Conservation (phyloP, 2,329 filamentous ascomycete species). For the Exophiala aquamarina region DNA sequence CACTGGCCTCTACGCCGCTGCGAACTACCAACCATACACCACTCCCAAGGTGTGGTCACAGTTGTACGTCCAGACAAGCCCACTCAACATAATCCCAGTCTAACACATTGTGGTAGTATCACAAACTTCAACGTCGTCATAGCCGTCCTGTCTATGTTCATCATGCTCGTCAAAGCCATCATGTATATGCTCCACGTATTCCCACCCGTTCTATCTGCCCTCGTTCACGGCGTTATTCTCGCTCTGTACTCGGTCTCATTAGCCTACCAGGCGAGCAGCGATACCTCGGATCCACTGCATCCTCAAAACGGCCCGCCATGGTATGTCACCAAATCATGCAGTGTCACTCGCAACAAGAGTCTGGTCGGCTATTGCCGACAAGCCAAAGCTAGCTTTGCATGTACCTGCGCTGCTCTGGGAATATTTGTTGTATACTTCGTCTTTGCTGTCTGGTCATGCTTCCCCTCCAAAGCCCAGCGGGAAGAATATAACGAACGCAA, state of each 20-base stretch:
- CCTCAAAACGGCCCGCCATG: slow-evolving; percentile 58
- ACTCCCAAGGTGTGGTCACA: slow-evolving; percentile 60
- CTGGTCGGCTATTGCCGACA: slow-evolving; percentile 59
- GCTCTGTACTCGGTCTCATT: slow-evolving; percentile 57
- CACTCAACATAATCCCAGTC: slow-evolving; percentile 11
- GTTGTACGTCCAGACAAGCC: slow-evolving; percentile 46
- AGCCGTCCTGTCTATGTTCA: slow-evolving; percentile 60
- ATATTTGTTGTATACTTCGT: slow-evolving; percentile 25
- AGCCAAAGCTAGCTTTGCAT: slow-evolving; percentile 58
- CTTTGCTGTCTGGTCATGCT: slow-evolving; percentile 25
- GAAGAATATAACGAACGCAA: slow-evolving; percentile 36
- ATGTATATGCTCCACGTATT: slow-evolving; percentile 59
- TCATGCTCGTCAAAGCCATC: slow-evolving; percentile 58
- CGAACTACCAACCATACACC: slow-evolving; percentile 57
- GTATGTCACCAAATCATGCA: slow-evolving; percentile 64
- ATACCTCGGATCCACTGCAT: slow-evolving; percentile 57
- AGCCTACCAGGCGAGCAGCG: slow-evolving; percentile 56
- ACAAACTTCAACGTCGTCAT: slow-evolving; percentile 63
- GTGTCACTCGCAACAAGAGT: slow-evolving; percentile 46
- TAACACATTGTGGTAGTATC: slow-evolving; percentile 42
- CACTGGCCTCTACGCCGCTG: slow-evolving; percentile 56
- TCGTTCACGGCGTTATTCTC: slow-evolving; percentile 53
- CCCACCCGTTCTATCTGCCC: slow-evolving; percentile 54
- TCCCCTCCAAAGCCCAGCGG: slow-evolving; percentile 39
- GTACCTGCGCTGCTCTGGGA: slow-evolving; percentile 55